phyloP scores from a whole-genome alignment of 345 rosid species.

The Eucalyptus cloeziana region DNA sequence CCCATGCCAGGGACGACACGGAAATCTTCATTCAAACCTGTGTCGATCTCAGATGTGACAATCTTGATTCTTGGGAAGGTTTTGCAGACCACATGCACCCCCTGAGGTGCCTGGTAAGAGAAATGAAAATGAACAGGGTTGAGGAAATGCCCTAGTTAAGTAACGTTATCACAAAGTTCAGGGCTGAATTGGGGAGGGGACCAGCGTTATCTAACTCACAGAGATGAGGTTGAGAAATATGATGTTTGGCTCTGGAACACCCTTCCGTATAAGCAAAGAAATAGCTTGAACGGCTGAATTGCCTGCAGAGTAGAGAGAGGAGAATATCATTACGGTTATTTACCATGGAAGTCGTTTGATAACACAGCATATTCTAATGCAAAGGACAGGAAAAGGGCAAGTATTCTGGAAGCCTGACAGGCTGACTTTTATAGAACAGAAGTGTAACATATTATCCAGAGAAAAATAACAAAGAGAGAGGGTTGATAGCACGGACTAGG shows the following conservation, averaged over 20 bases:
- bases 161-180: background rate
- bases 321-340: background rate
- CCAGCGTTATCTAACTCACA: conserved; percentile 28
- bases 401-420: background rate
- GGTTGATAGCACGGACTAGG: background rate
- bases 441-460: background rate
- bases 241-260: conserved; percentile 85
- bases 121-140: background rate
- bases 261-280: conserved; percentile 70
- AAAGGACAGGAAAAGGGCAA: background rate
- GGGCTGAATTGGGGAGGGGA: background rate
- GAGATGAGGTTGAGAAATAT: conserved; percentile 94
- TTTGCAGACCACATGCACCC: conserved; percentile 95
- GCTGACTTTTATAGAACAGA: background rate
- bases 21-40: conserved; percentile 80
- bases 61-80: conserved; percentile 85
- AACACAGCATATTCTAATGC: background rate
- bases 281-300: conserved; percentile 97
- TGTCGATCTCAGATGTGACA: conserved; percentile 96
- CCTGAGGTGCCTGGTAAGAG: conserved; percentile 86
- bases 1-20: conserved; percentile 98
- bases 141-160: background rate
- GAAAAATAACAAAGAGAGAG: background rate
- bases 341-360: background rate
- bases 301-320: conserved; percentile 25